Percentiles rank a stretch among this genome's conserved stretches.
These are phyloP conservation scores for Starmerella potacharoeniae DNA, from an alignment of 805 yeast genomes.

Conservation along the genomic window DNA sequence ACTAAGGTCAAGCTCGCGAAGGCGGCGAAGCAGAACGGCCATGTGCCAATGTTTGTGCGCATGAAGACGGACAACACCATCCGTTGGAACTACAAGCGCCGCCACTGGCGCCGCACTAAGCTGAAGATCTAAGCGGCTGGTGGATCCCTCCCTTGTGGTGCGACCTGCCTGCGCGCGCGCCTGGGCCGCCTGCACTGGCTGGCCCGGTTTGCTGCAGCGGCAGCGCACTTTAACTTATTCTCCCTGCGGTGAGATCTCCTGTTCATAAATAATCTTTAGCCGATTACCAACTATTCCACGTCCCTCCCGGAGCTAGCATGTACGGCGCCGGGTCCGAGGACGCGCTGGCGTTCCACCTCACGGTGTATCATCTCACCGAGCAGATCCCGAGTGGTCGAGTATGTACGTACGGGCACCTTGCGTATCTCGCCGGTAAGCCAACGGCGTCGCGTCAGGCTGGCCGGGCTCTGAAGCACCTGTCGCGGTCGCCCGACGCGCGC, in stretches of 20 bases:
- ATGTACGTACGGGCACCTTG: conserved; percentile 68
- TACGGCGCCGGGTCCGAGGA: conserved; percentile 33
- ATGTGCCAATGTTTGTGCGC: conserved; percentile 99
- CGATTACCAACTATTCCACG: neutral
- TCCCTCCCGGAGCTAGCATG: neutral
- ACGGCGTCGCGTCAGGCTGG: conserved; percentile 68
- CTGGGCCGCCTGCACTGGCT: neutral
- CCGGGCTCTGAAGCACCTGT: conserved; percentile 47
- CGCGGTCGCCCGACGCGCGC: conserved; percentile 21
- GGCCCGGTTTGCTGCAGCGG: neutral
- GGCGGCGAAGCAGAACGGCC: conserved; percentile 98
- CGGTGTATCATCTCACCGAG: conserved; percentile 45
- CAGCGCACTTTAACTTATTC: conserved; percentile 4
- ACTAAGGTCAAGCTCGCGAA: conserved; percentile 98
- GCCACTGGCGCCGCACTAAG: conserved; percentile 99
- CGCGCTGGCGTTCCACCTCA: conserved; percentile 45
- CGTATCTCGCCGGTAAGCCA: conserved; percentile 50
- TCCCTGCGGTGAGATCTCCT: conserved; percentile 6
- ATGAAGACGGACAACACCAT: conserved; percentile 94
- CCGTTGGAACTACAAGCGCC: conserved; percentile 90
- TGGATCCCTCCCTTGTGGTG: conserved; percentile 2
- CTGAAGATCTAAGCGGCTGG: conserved; percentile 64
- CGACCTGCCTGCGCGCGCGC: neutral
- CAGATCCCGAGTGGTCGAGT: conserved; percentile 53
- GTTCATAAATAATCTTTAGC: conserved; percentile 6